Conservation (phyloP, 2,329 filamentous ascomycete species). For the Colletotrichum cereale region DNA sequence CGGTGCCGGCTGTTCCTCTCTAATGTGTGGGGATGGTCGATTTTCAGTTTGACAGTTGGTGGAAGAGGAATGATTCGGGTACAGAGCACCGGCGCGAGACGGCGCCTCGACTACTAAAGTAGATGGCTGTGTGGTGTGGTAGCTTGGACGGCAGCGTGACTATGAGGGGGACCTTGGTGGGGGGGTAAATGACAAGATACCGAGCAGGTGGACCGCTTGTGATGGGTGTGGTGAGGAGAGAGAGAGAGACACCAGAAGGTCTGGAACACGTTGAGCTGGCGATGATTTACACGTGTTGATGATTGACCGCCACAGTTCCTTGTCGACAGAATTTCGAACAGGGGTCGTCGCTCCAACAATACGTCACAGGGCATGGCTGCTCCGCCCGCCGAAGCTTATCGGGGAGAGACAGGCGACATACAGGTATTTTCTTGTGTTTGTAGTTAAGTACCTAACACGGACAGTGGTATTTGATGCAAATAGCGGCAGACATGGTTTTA, state of each 20-base stretch:
- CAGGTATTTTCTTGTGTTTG: neutral
- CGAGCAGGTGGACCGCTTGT: constrained; percentile 5
- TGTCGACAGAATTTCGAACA: constrained; percentile 13
- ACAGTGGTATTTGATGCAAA: neutral
- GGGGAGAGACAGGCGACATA: neutral
- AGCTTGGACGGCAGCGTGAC: constrained; percentile 15
- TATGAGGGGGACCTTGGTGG: constrained; percentile 1
- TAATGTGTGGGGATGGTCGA: neutral
- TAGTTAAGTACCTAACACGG: neutral
- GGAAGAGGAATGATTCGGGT: neutral
- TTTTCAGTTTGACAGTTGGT: neutral
- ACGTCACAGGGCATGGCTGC: constrained; percentile 27
- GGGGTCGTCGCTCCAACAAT: constrained; percentile 12
- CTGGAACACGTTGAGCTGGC: constrained; percentile 25
- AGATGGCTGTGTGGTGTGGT: neutral
- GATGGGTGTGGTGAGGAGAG: constrained; percentile 5
- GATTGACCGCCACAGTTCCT: constrained; percentile 22
- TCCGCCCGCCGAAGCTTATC: constrained; percentile 23
- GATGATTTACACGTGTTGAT: constrained; percentile 28
- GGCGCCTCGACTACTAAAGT: neutral
- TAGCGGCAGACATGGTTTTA: neutral
- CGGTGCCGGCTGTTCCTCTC: neutral
- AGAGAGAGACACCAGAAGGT: constrained; percentile 3
- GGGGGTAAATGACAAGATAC: constrained; percentile 3
- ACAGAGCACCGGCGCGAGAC: neutral